A percentile compares a stretch with the other conserved stretches of the same genome.
phyloP scores from a whole-genome alignment of 352 stramenopile species.

The Ophiocytium majus region DNA sequence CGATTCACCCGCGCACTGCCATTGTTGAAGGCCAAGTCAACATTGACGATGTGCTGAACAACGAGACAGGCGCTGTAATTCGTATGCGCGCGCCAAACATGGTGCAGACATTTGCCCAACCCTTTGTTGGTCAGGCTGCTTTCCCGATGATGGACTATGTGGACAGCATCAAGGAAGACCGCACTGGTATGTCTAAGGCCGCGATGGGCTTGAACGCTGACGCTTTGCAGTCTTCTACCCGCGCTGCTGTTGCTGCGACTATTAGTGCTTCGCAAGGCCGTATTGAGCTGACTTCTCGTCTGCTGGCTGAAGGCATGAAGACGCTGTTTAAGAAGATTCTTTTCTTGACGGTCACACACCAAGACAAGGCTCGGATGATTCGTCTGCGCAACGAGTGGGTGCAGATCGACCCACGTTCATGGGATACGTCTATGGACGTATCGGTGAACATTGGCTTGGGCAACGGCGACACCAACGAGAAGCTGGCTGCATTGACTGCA shows the following conservation, averaged over 20 bases:
- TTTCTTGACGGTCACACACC: background rate
- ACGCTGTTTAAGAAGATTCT: background rate
- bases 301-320: background rate
- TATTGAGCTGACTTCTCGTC: background rate
- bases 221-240: background rate
- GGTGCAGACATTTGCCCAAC: background rate
- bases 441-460: background rate
- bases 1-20: background rate
- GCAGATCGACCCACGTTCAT: background rate
- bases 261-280: background rate
- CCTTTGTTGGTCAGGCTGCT: background rate
- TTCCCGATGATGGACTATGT: background rate
- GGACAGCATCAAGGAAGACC: background rate
- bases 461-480: background rate
- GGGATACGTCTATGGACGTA: background rate
- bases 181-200: background rate
- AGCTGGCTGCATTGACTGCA: background rate
- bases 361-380: background rate
- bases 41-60: conserved; percentile 9
- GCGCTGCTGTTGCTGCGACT: background rate
- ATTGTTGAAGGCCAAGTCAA: conserved; percentile 3
- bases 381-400: conserved; percentile 8
- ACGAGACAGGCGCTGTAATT: background rate
- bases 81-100: background rate
- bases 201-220: background rate